phyloP scores from a whole-genome alignment of 2,329 filamentous ascomycete species.

The Neobulgaria alba region DNA sequence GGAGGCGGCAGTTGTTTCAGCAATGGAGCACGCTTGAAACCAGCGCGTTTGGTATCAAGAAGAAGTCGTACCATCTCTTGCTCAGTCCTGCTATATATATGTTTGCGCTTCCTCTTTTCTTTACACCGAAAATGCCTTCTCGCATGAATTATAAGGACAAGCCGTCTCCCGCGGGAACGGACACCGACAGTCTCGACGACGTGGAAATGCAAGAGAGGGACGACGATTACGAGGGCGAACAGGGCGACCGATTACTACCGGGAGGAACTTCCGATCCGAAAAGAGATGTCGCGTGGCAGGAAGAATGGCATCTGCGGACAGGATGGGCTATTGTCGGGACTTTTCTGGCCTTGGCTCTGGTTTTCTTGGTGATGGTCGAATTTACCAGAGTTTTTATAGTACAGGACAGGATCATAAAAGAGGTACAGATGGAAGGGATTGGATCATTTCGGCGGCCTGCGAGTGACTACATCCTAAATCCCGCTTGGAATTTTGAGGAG shows the following conservation, averaged over 20 bases:
- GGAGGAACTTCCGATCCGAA: constrained; percentile 12
- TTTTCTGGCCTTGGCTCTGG: constrained; percentile 12
- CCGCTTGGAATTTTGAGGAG: constrained; percentile 46
- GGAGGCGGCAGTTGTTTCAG: neutral
- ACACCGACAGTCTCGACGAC: constrained; percentile 15
- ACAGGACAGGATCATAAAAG: constrained; percentile 3
- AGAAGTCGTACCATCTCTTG: neutral
- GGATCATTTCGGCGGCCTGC: constrained; percentile 27
- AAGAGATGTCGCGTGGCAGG: constrained; percentile 15
- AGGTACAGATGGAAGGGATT: constrained; percentile 9
- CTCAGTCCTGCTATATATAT: no score
- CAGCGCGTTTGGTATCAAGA: neutral
- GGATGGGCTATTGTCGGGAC: constrained; percentile 22
- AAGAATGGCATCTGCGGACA: constrained; percentile 26
- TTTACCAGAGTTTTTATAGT: constrained; percentile 23
- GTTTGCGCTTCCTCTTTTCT: neutral
- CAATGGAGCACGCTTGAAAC: neutral
- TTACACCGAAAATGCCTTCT: constrained; percentile 10
- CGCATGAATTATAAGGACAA: constrained; percentile 16
- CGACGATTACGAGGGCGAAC: constrained; percentile 12
- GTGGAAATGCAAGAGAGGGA: constrained; percentile 24
- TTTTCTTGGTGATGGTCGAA: constrained; percentile 16
- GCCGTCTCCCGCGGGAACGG: constrained; percentile 1
- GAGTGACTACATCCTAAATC: constrained; percentile 48
- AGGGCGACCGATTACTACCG: constrained; percentile 20